A percentile compares a stretch with the other conserved stretches of the same genome.
Conservation (phyloP, 495 filamentous ascomycete genomes). For the Tuber magnatum region DNA sequence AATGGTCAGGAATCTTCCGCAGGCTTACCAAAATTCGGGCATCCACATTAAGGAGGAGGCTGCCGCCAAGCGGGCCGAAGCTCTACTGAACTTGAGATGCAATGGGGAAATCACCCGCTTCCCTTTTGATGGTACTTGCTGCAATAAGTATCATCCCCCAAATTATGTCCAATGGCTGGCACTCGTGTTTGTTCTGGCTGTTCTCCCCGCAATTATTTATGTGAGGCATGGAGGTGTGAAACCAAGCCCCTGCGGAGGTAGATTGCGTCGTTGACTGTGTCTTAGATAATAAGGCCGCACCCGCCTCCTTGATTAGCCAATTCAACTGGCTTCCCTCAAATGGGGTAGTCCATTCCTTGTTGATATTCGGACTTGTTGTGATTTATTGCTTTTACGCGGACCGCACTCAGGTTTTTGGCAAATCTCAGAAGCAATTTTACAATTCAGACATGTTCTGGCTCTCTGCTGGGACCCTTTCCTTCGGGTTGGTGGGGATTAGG, state of each 20-base stretch:
- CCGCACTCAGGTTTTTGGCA: slow-evolving; percentile 52
- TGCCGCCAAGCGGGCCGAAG: slow-evolving; percentile 49
- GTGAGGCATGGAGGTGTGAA: slow-evolving; percentile 30
- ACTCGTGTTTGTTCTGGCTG: slow-evolving; percentile 38
- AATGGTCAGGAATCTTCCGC: slow-evolving; percentile 43
- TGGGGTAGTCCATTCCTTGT: slow-evolving; percentile 33
- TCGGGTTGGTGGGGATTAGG: slow-evolving; percentile 44
- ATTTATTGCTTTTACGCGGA: slow-evolving; percentile 54
- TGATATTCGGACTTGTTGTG: slow-evolving; percentile 43
- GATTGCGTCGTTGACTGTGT: slow-evolving; percentile 3
- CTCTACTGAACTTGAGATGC: slow-evolving; percentile 54
- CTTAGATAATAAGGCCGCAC: slow-evolving; percentile 13
- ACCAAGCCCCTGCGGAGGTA: neutral
- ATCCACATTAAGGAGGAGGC: slow-evolving; percentile 50
- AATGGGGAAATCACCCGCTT: slow-evolving; percentile 47
- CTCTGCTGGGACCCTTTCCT: slow-evolving; percentile 39
- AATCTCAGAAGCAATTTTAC: slow-evolving; percentile 50
- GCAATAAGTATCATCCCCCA: slow-evolving; percentile 45
- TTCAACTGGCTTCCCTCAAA: slow-evolving; percentile 30
- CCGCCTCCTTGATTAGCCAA: slow-evolving; percentile 12
- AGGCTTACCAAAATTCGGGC: slow-evolving; percentile 47
- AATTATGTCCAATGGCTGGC: slow-evolving; percentile 41
- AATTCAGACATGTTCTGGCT: slow-evolving; percentile 43
- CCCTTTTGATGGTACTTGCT: slow-evolving; percentile 55
- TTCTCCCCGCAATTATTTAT: slow-evolving; percentile 40